Percentiles rank a stretch among this genome's conserved stretches.
phyloP scores from a whole-genome alignment of 495 filamentous ascomycete species.

The Penicillium verhagenii region DNA sequence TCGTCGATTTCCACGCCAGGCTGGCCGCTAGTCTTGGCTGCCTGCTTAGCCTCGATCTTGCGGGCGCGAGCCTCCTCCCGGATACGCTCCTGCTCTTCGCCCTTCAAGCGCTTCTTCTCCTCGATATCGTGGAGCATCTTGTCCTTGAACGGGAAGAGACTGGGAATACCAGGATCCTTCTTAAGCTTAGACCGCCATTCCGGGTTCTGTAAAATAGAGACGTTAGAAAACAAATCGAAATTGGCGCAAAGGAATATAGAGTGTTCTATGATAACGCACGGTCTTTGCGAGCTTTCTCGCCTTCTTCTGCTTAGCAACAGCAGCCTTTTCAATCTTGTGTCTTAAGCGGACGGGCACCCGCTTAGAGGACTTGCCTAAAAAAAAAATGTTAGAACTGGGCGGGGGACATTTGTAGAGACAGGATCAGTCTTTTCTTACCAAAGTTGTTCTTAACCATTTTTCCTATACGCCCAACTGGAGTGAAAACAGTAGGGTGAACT shows the following conservation, averaged over 20 bases:
- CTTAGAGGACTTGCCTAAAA: conserved; percentile 88
- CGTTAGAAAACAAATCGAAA: not conserved
- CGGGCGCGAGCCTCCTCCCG: conserved; percentile 70
- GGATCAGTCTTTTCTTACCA: conserved; percentile 34
- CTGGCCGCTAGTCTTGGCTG: conserved; percentile 24
- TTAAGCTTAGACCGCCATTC: conserved; percentile 91
- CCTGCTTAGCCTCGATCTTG: conserved; percentile 43
- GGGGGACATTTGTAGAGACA: not conserved
- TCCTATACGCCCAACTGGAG: conserved; percentile 8
- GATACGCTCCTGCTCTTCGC: conserved; percentile 69
- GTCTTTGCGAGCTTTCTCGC: conserved; percentile 83
- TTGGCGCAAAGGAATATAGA: not conserved
- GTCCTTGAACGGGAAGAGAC: conserved; percentile 97
- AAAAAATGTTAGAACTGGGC: conserved; percentile 10
- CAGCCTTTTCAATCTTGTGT: conserved; percentile 94
- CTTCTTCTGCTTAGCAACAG: conserved; percentile 87
- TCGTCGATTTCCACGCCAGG: conserved; percentile 40
- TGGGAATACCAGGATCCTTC: conserved; percentile 97
- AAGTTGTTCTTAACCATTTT: conserved; percentile 48
- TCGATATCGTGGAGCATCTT: conserved; percentile 92
- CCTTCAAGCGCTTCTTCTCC: conserved; percentile 74
- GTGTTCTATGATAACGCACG: conserved; percentile 27
- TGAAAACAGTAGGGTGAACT: conserved; percentile 10
- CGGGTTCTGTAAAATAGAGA: conserved; percentile 61
- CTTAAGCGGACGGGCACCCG: conserved; percentile 81